Evolutionary conservation across 495 filamentous ascomycete genomes (phyloP).

Genomic region (Lindgomyces ingoldianus): DNA sequence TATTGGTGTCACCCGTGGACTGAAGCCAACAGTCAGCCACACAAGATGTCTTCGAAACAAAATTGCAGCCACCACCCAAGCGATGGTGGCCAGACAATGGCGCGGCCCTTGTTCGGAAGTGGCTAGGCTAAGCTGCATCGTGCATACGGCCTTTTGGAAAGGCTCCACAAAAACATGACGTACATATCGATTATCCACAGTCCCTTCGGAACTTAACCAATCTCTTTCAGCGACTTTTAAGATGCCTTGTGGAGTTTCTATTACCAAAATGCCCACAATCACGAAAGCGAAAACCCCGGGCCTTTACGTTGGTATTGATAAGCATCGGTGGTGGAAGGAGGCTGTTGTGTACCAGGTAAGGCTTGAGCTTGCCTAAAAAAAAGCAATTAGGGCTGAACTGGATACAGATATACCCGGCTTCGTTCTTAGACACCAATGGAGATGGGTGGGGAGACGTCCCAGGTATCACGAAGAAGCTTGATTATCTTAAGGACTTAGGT

Average conservation of each 20-base stretch:
- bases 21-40: no score
- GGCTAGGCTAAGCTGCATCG: background rate
- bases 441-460: constrained; percentile 48
- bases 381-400: background rate
- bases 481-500: constrained; percentile 46
- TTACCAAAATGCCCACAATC: constrained; percentile 3
- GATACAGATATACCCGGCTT: constrained; percentile 45
- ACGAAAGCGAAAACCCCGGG: background rate
- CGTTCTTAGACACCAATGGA: constrained; percentile 43
- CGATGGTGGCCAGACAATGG: no score
- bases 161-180: constrained; percentile 3
- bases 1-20: no score
- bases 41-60: no score
- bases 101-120: no score
- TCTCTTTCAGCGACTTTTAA: background rate
- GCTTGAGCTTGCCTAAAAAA: background rate
- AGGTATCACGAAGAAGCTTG: constrained; percentile 46
- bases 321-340: constrained; percentile 48
- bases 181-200: background rate
- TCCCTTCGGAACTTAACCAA: no score
- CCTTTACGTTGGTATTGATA: constrained; percentile 29
- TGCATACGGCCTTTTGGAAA: background rate
- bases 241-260: background rate
- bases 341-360: constrained; percentile 45
- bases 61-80: no score